Base-by-base conservation (phyloP, 2,329 filamentous ascomycete species). In the Pseudogymnoascus verrucosus region DNA sequence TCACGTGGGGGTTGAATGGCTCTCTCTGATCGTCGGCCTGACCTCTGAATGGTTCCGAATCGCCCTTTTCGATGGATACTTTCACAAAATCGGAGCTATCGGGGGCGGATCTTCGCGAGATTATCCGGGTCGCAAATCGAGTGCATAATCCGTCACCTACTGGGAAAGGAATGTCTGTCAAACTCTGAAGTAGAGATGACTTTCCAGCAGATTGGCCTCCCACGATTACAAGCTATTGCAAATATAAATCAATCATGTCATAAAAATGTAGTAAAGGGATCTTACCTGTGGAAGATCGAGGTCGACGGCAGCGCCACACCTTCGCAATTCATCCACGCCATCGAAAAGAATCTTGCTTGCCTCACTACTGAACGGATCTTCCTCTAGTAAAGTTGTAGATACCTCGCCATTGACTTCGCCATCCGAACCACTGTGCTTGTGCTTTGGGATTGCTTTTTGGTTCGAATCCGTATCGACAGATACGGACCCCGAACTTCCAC, bases 111-210 rank as follows among this genome's bases (percentile, higher is more conserved):
- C 68, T 60, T 28, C 70, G 67, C n/a, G 74, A 76, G 2, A 76
- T 69, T 6, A 77, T 76, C 1, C 74, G 71, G 0, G 74, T 77
- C 0, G 76, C 74, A 42, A 76, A 77, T 14, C 75, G 72, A 47
- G 75, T 77, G 60, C 76, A 77, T 16, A 72, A 69, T 0, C 68
- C 68, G 5, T 64, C 67, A 10, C 71, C 71, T 0, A 74, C 70
- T 0, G 72, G 73, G 36, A 77, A 77, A 0, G 75, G 76, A 14
- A 77, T 76, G 2, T 73, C 74, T 1, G 74, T 76, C 61, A 77
- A 64, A 19, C 71, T 75, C 57, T 73, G 73, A 2, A 77, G 67
- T 1, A 77, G 67, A 5, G 76, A 76, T 0, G 76, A 77, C 23
- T 77, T 77, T 2, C 75, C 75, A 2, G 73, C 69, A 0, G 74